Evolutionary conservation across 2,329 filamentous ascomycete genomes (phyloP).

Genomic region (Tolypocladium ovalisporum): DNA sequence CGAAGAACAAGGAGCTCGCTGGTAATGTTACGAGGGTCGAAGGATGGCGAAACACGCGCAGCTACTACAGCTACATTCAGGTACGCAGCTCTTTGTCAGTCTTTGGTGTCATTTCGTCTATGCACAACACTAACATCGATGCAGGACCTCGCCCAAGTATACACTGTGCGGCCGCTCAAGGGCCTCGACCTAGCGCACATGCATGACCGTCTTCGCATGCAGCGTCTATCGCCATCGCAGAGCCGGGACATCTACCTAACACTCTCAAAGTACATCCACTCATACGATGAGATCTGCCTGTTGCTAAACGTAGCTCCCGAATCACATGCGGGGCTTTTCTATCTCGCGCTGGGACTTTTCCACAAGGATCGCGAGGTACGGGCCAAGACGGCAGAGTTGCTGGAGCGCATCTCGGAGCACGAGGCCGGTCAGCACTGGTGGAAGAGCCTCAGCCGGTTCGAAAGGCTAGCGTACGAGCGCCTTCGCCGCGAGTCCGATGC

Average conservation of each 20-base stretch:
- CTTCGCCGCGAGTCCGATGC: constrained; percentile 57
- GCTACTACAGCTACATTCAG: constrained; percentile 92
- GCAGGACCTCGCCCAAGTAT: constrained; percentile 55
- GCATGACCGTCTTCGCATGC: constrained; percentile 77
- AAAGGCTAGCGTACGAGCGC: constrained; percentile 74
- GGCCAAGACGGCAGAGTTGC: constrained; percentile 61
- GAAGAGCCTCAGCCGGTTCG: constrained; percentile 74
- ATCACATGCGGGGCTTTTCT: constrained; percentile 80
- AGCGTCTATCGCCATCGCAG: constrained; percentile 66
- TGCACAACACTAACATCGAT: neutral
- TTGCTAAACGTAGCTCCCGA: constrained; percentile 75
- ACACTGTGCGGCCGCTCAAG: constrained; percentile 57
- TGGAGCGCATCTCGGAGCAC: constrained; percentile 76
- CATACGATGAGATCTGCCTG: constrained; percentile 78
- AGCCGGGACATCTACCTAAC: constrained; percentile 79
- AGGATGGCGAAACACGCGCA: constrained; percentile 90
- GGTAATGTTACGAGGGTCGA: constrained; percentile 90
- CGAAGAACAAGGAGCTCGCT: constrained; percentile 75
- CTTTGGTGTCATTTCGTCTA: neutral
- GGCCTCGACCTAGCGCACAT: constrained; percentile 84
- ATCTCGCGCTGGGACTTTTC: constrained; percentile 81
- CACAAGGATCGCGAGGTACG: constrained; percentile 78
- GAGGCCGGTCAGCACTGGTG: constrained; percentile 92
- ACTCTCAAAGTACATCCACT: constrained; percentile 62
- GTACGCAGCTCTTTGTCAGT: constrained; percentile 27